These are phyloP conservation scores for Arthrobotrys megalospora DNA, from an alignment of 2,329 filamentous ascomycete species.

Conservation along the genomic window DNA sequence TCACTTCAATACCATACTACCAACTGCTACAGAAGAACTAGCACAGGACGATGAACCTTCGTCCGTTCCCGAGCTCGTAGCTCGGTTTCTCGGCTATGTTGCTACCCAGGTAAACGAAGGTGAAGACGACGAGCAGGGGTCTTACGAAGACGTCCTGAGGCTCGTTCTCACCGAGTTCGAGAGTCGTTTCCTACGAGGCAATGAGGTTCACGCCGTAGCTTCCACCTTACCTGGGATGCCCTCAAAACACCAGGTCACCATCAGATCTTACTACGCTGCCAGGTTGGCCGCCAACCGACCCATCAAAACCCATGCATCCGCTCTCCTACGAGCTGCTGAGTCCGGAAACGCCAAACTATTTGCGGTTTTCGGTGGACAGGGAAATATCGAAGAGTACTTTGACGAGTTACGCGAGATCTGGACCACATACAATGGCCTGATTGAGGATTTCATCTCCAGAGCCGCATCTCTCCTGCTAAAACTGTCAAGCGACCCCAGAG, in stretches of 20 bases:
- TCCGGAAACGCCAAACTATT: constrained; percentile 89
- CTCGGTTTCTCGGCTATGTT: constrained; percentile 91
- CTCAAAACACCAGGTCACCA: constrained; percentile 90
- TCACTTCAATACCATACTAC: constrained; percentile 85
- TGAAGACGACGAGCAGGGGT: constrained; percentile 88
- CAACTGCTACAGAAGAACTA: constrained; percentile 93
- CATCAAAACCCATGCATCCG: constrained; percentile 93
- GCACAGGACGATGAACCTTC: constrained; percentile 99
- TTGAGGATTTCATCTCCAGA: constrained; percentile 84
- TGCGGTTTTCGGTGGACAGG: constrained; percentile 95
- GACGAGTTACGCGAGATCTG: constrained; percentile 95
- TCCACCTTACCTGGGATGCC: constrained; percentile 89
- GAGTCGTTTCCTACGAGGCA: constrained; percentile 91
- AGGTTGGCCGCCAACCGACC: constrained; percentile 85
- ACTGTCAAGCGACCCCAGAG: constrained; percentile 84
- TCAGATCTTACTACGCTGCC: constrained; percentile 91
- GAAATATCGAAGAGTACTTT: constrained; percentile 99
- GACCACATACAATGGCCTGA: constrained; percentile 89
- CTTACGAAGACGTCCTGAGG: constrained; percentile 92
- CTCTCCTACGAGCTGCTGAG: constrained; percentile 87
- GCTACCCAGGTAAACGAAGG: constrained; percentile 91
- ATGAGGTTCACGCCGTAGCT: constrained; percentile 93
- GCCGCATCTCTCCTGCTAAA: constrained; percentile 89
- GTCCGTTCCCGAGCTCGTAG: constrained; percentile 90
- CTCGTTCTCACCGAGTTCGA: constrained; percentile 96